Evolutionary conservation across 208 protist species (phyloP).

Genomic region (Acanthamoeba polyphaga): DNA sequence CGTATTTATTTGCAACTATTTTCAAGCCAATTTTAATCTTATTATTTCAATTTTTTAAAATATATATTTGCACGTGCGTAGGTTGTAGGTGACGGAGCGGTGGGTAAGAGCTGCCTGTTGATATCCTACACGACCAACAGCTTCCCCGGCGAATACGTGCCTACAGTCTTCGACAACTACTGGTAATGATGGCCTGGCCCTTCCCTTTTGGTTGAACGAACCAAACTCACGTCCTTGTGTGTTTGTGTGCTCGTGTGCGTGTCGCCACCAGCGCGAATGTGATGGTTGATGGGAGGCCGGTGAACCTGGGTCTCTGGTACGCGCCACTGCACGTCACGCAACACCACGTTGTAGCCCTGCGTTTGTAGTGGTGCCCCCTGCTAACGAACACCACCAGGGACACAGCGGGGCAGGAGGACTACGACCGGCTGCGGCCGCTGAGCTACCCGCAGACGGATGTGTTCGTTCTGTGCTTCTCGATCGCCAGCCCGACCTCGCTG

Average conservation of each 20-base stretch:
- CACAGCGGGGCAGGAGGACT: conserved; percentile 11
- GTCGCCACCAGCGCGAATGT: conserved; percentile 74
- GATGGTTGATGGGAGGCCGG: conserved; percentile 88
- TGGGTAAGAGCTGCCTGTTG: conserved; percentile 92
- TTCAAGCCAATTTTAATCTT: background rate
- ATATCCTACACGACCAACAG: conserved; percentile 91
- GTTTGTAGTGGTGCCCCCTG: background rate
- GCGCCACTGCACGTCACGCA: background rate
- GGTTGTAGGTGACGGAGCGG: conserved; percentile 91
- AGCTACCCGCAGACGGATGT: conserved; percentile 51
- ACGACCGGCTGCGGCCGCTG: conserved; percentile 54
- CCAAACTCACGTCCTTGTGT: too few species aligned
- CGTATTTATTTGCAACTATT: background rate
- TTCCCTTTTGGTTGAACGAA: background rate
- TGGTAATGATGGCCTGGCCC: conserved; percentile 76
- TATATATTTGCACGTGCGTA: background rate
- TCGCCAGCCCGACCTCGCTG: conserved; percentile 1
- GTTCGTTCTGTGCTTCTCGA: conserved; percentile 42
- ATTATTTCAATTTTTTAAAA: background rate
- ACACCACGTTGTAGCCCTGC: background rate
- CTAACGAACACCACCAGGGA: background rate
- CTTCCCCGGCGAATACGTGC: conserved; percentile 91
- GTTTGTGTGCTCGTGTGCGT: conserved; percentile 55
- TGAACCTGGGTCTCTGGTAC: conserved; percentile 91
- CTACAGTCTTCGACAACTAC: conserved; percentile 88